Base-by-base conservation (phyloP, 305 asterid species). In the Fraxinus dipetala region DNA sequence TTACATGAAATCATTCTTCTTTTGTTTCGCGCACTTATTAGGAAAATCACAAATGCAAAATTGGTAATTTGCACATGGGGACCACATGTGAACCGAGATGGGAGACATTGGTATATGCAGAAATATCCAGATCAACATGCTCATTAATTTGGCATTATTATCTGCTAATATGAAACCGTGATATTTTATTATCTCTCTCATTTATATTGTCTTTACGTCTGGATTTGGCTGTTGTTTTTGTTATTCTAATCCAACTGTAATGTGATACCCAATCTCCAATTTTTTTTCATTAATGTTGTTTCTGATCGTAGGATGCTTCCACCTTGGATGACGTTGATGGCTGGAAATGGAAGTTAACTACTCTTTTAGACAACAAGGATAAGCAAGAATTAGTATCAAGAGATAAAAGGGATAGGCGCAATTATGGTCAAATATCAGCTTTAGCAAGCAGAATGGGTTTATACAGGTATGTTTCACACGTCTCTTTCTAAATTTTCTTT, bases 381-480 rank as follows among this genome's bases (percentile, higher is more conserved):
- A 87, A 87, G 81, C 94, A 89, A 87, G 99, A 96, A 92, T 1
- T 96, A 82, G 87, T 93, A 79, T 94, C 99, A 40, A 90, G 95
- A 88, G 98, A 96, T 87, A 96, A 90, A 88, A 96, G 90, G 80
- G 99, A 93, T 80, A 87, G 99, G 63, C 92, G 93, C 76, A 93
- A 91, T 83, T 96, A 89, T 88, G 96, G 91, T 82, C 89, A 91
- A 87, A 94, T 96, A 88, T 93, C 97, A 82, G 94, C 92, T 85
- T 72, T 96, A 78, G 98, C 97, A 1, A 90, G 87, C 78, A 85
- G 85, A 82, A 87, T 93, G 97, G 98, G 98, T 43, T 89, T 96
- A 83, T 87, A 92, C 82, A 92, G 98, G 99, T 92, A 90, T 77
- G 51, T 43, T 80, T 78, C 48, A 74, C 76, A 26, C 11, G 22